Conservation (phyloP, 805 yeast genomes). For the Diddensiella caesifluorescens region DNA sequence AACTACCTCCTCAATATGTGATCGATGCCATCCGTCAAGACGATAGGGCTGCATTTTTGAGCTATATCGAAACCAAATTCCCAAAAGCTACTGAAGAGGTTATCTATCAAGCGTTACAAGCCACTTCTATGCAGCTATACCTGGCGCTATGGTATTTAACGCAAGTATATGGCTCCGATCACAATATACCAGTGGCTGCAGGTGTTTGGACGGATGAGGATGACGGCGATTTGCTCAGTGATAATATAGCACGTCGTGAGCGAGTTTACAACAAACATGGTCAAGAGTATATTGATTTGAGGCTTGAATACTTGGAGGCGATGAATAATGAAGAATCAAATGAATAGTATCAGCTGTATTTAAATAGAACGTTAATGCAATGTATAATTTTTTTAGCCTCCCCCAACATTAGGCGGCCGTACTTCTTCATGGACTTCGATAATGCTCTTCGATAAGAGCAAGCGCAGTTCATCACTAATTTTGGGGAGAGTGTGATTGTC, state of each 20-base stretch:
- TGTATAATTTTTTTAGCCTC: slow-evolving; percentile 29
- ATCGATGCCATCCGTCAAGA: too few relatives aligned
- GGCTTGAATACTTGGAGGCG: not conserved
- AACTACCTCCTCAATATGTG: too few relatives aligned
- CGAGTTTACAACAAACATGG: slow-evolving; percentile 5
- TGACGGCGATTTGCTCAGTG: slow-evolving; percentile 1
- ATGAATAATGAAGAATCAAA: not conserved
- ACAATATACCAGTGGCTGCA: slow-evolving; percentile 1
- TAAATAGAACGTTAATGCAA: not conserved
- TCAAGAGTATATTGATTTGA: not conserved
- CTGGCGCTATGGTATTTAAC: not conserved
- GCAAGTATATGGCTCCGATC: not conserved
- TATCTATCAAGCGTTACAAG: too few relatives aligned
- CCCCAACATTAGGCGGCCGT: slow-evolving; percentile 34
- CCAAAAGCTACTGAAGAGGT: too few relatives aligned
- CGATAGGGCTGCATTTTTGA: too few relatives aligned
- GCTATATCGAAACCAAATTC: too few relatives aligned
- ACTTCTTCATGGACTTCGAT: slow-evolving; percentile 58
- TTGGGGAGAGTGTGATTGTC: slow-evolving; percentile 20
- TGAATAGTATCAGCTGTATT: not conserved
- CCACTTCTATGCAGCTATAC: too few relatives aligned
- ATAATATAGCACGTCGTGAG: not conserved
- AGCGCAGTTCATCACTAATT: slow-evolving; percentile 49
- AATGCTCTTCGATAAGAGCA: slow-evolving; percentile 53
- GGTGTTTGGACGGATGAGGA: slow-evolving; percentile 14